Conservation (phyloP, 2,329 filamentous ascomycete species). For the Ophiostoma ulmi region DNA sequence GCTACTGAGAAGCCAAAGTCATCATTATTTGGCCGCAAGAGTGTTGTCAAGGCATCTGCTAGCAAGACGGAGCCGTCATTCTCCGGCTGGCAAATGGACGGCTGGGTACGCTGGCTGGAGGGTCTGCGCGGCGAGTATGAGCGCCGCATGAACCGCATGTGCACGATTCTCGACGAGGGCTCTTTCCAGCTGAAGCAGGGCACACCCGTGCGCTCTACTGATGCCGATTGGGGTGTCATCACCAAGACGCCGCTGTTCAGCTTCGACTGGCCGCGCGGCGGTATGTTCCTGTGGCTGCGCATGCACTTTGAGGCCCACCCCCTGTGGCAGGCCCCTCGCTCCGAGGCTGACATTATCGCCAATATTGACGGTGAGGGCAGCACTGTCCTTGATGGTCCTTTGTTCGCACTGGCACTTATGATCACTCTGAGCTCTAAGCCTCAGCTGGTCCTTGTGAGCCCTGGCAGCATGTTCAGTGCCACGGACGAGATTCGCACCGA, state of each 20-base stretch:
- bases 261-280: slow-evolving; percentile 75
- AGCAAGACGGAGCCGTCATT: slow-evolving; percentile 35
- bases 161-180: slow-evolving; percentile 63
- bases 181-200: slow-evolving; percentile 60
- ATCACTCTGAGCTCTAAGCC: slow-evolving; percentile 64
- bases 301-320: slow-evolving; percentile 70
- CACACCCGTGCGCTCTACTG: slow-evolving; percentile 39
- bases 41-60: background rate
- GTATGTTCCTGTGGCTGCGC: slow-evolving; percentile 88
- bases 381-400: slow-evolving; percentile 46
- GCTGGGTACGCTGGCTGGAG: slow-evolving; percentile 88
- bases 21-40: slow-evolving; percentile 8
- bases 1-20: slow-evolving; percentile 28
- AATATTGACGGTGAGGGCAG: slow-evolving; percentile 19
- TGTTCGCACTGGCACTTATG: slow-evolving; percentile 63
- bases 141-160: slow-evolving; percentile 77
- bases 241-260: slow-evolving; percentile 68
- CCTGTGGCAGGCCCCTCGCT: slow-evolving; percentile 45
- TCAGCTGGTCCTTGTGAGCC: slow-evolving; percentile 63
- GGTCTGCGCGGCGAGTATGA: slow-evolving; percentile 81
- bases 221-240: slow-evolving; percentile 67
- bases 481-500: slow-evolving; percentile 52
- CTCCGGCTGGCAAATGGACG: slow-evolving; percentile 68
- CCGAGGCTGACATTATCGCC: slow-evolving; percentile 20
- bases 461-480: slow-evolving; percentile 69